phyloP scores from a whole-genome alignment of 495 filamentous ascomycete genomes.

The Lichina pygmaea region DNA sequence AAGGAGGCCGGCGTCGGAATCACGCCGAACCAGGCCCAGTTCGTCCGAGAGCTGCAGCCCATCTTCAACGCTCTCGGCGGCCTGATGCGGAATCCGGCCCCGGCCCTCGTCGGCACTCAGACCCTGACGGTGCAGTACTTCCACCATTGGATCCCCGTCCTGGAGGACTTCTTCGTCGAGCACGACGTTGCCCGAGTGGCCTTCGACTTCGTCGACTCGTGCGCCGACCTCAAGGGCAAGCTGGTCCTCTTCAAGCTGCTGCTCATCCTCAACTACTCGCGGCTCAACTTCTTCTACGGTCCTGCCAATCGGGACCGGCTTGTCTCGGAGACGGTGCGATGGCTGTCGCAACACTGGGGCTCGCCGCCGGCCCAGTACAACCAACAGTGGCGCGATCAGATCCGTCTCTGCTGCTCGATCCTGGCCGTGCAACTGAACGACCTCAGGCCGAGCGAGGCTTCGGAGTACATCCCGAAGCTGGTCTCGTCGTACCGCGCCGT shows the following conservation, averaged over 20 bases:
- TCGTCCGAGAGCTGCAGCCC: slow-evolving; percentile 55
- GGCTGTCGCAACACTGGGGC: slow-evolving; percentile 92
- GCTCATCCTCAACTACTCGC: slow-evolving; percentile 70
- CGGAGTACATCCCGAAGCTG: slow-evolving; percentile 72
- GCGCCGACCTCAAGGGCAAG: slow-evolving; percentile 68
- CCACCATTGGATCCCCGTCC: slow-evolving; percentile 82
- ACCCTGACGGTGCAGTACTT: slow-evolving; percentile 92
- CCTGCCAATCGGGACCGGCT: slow-evolving; percentile 46
- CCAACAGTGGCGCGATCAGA: slow-evolving; percentile 76
- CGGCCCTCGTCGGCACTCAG: slow-evolving; percentile 73
- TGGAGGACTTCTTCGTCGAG: slow-evolving; percentile 43
- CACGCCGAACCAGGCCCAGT: slow-evolving; percentile 38
- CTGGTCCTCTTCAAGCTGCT: slow-evolving; percentile 83
- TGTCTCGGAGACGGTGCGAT: slow-evolving; percentile 58
- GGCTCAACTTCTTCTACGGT: slow-evolving; percentile 48
- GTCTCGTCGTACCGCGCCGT: slow-evolving; percentile 70
- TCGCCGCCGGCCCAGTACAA: slow-evolving; percentile 33
- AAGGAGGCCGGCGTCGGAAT: slow-evolving; percentile 82
- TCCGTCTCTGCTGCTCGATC: slow-evolving; percentile 74
- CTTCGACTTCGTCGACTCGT: slow-evolving; percentile 81
- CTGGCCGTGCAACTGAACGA: slow-evolving; percentile 58
- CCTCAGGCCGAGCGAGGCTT: slow-evolving; percentile 43
- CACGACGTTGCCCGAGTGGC: slow-evolving; percentile 80
- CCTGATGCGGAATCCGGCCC: slow-evolving; percentile 66
- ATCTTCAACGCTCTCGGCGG: slow-evolving; percentile 77